These are phyloP conservation scores for Bruguiera gymnorhiza DNA, from an alignment of 345 rosid genomes.

Conservation along the genomic window DNA sequence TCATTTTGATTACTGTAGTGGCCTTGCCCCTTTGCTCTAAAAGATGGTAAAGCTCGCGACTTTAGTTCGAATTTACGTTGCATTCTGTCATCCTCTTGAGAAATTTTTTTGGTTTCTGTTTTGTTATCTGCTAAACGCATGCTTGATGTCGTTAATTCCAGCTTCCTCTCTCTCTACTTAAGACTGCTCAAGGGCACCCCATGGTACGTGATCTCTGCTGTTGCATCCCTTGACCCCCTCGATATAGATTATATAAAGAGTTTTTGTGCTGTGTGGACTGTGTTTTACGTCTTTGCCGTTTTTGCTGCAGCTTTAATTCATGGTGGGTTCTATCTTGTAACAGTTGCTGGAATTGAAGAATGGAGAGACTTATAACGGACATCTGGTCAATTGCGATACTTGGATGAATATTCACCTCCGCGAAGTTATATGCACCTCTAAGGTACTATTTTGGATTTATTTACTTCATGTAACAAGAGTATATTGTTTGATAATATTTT, in stretches of 20 bases:
- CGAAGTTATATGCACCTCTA: slow-evolving; percentile 97
- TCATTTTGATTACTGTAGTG: too few species aligned
- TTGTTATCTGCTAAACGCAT: neutral
- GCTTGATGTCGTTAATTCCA: slow-evolving; percentile 22
- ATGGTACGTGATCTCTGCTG: slow-evolving; percentile 40
- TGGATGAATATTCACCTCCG: slow-evolving; percentile 99
- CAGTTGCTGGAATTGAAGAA: slow-evolving; percentile 95
- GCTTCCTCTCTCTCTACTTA: slow-evolving; percentile 79
- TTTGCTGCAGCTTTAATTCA: slow-evolving; percentile 21
- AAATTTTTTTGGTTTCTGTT: neutral
- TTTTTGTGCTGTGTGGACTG: slow-evolving; percentile 5
- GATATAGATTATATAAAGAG: neutral
- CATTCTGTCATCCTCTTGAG: neutral
- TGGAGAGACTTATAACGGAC: slow-evolving; percentile 98
- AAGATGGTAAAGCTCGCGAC: slow-evolving; percentile 1
- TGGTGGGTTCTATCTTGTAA: slow-evolving; percentile 23
- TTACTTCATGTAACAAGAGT: neutral
- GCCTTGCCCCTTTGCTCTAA: neutral
- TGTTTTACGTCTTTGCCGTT: neutral
- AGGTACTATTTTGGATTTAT: slow-evolving; percentile 39
- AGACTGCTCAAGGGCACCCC: slow-evolving; percentile 86
- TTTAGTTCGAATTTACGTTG: neutral
- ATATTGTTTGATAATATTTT: slow-evolving; percentile 3
- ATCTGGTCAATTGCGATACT: slow-evolving; percentile 91
- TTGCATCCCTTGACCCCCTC: neutral